Evolutionary conservation across 2,329 filamentous ascomycete genomes (phyloP), one percentile per base, ranked within the genome.

Genomic region (Neofusicoccum ribis): DNA sequence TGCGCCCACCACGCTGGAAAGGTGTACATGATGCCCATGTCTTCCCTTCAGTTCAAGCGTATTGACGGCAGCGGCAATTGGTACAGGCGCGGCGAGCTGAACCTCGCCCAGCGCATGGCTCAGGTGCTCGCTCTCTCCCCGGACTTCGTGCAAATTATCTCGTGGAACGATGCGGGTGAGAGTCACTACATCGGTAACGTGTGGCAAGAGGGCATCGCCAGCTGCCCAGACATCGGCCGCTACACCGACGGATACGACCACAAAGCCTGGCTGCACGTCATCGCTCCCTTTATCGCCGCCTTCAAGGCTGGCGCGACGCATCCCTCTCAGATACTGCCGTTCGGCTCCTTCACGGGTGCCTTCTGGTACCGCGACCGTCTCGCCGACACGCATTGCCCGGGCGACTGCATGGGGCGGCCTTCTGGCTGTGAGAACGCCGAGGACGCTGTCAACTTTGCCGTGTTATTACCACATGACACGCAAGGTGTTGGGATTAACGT

Each of bases 121-220:
- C 72, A 69, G 64, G 72, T 74, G 11, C 70, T 80, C 1, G 46
- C 64, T 7, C 39, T 79, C 9, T 70, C 75, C 54, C 77, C 78
- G 2, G 75, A 79, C 54, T 77, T 79, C 60, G 67, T 79, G 9
- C 73, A 80, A 67, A 68, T 79, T 4, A 76, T 78, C 52, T 78
- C 76, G 14, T 80, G 78, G 78, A 80, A 80, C 56, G 78, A 80
- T 58, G 76, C 72, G 0, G 77, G 77, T 1, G 78, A 80, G 61
- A 70, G 69, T 11, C 78, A 79, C 66, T 80, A 81, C 61, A 75
- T 80, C 66, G 78, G 77, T 0, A 76, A 77, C n/a, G 63, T 75
- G 9, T 80, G 77, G 76, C 65, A 67, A 0, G 77, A 79, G 41
- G 70, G 73, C 0, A 69, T 67, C 8, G 70, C 73, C 0, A 69